These are phyloP conservation scores for Boletus fagicola DNA, from an alignment of 768 basidiomycete species.

Conservation along the genomic window DNA sequence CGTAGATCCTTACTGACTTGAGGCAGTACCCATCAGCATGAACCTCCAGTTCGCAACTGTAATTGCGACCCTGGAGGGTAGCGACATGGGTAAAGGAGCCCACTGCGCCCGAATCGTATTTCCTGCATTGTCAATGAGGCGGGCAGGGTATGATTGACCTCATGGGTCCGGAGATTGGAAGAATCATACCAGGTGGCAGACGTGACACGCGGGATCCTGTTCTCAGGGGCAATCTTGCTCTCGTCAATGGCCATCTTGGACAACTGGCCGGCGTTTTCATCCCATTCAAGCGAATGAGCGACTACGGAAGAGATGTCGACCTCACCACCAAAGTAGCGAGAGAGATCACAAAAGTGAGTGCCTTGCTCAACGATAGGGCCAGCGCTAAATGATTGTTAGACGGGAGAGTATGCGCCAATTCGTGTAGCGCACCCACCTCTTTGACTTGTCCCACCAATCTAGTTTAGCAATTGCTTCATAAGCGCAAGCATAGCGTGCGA, in stretches of 20 bases:
- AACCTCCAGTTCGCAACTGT: slow-evolving; percentile 93
- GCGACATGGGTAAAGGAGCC: slow-evolving; percentile 89
- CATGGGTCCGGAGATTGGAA: slow-evolving; percentile 22
- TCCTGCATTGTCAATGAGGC: slow-evolving; percentile 49
- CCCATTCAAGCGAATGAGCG: slow-evolving; percentile 91
- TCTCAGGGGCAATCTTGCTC: slow-evolving; percentile 74
- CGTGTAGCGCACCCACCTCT: slow-evolving; percentile 54
- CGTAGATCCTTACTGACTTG: slow-evolving; percentile 48
- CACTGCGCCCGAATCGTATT: slow-evolving; percentile 93
- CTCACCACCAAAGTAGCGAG: slow-evolving; percentile 95
- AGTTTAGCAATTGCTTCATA: slow-evolving; percentile 77
- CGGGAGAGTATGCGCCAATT: neutral
- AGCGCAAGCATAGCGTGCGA: slow-evolving; percentile 91
- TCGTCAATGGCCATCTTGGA: slow-evolving; percentile 85
- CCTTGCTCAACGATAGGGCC: slow-evolving; percentile 89
- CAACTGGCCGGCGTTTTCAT: slow-evolving; percentile 84
- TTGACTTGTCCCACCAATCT: slow-evolving; percentile 94
- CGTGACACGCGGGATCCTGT: slow-evolving; percentile 93
- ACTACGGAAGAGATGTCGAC: slow-evolving; percentile 78
- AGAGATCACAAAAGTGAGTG: slow-evolving; percentile 96
- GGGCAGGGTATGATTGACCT: slow-evolving; percentile 12
- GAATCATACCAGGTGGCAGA: slow-evolving; percentile 76
- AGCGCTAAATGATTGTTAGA: slow-evolving; percentile 39
- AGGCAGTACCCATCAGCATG: slow-evolving; percentile 91
- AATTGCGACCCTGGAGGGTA: slow-evolving; percentile 88